A percentile compares a stretch with the other conserved stretches of the same genome.
Conservation (phyloP, 139 green algal species). For the Micromonas commoda region DNA sequence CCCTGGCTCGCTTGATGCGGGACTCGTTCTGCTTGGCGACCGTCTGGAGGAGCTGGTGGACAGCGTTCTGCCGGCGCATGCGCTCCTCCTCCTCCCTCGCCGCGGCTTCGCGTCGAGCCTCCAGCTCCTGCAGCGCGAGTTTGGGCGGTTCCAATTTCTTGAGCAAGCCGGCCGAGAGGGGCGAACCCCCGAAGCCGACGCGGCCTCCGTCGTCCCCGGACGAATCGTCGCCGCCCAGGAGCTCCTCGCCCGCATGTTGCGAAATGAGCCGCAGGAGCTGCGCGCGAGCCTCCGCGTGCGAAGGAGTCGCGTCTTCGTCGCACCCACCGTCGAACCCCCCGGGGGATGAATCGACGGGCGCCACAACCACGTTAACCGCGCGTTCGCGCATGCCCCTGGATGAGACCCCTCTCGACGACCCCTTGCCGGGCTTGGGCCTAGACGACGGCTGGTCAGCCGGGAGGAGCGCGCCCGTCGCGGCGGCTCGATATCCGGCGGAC, state of each 20-base stretch:
- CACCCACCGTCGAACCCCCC: too few species aligned
- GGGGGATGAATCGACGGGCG: too few species aligned
- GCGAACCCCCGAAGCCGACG: neutral
- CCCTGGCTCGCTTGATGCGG: neutral
- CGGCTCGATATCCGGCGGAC: too few species aligned
- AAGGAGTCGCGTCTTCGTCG: too few species aligned
- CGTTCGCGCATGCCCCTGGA: too few species aligned
- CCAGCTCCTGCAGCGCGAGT: neutral
- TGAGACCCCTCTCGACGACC: too few species aligned
- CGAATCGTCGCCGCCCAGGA: neutral
- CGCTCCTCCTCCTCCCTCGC: neutral
- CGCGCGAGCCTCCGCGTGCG: neutral
- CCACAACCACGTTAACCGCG: too few species aligned
- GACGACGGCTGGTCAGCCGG: too few species aligned
- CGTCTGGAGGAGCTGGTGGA: neutral
- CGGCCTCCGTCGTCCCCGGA: neutral
- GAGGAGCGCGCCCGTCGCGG: too few species aligned
- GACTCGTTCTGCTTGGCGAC: neutral
- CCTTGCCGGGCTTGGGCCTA: too few species aligned
- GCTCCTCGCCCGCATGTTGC: neutral
- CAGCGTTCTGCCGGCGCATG: neutral
- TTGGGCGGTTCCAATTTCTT: too few species aligned
- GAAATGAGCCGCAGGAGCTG: neutral
- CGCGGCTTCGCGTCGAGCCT: neutral
- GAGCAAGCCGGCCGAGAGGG: too few species aligned